These are phyloP conservation scores for Fusarium transvaalense DNA, from an alignment of 2,329 filamentous ascomycete species.

Conservation along the genomic window DNA sequence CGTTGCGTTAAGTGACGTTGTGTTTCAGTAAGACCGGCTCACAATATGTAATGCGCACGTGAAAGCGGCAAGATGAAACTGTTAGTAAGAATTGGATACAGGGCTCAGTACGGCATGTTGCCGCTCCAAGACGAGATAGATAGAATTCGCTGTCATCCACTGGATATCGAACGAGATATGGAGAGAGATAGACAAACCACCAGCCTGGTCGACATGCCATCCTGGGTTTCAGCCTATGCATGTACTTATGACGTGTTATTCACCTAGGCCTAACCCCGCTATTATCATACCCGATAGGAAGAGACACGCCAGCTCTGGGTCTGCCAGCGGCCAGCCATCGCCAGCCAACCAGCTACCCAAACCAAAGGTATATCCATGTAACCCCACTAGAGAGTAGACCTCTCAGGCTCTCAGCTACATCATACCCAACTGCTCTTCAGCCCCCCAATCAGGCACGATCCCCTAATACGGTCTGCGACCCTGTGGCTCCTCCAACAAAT, in stretches of 20 bases:
- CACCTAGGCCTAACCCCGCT: conserved; percentile 12
- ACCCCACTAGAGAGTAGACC: conserved; percentile 22
- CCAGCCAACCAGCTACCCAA: conserved; percentile 4
- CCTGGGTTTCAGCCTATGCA: conserved; percentile 12
- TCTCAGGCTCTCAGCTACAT: conserved; percentile 42
- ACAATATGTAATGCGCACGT: conserved; percentile 3
- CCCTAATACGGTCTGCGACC: conserved; percentile 39
- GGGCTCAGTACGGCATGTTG: not conserved
- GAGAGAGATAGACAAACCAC: not conserved
- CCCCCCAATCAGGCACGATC: conserved; percentile 48
- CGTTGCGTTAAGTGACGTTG: conserved; percentile 20
- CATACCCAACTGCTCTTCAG: conserved; percentile 40
- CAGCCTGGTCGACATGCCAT: not conserved
- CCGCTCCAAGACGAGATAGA: not conserved
- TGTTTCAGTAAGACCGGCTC: not conserved
- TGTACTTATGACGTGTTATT: conserved; percentile 29
- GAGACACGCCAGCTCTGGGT: not conserved
- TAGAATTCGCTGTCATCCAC: not conserved
- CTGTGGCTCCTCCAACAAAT: conserved; percentile 43
- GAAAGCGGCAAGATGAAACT: not conserved
- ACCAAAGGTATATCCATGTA: conserved; percentile 15
- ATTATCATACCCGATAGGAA: conserved; percentile 13
- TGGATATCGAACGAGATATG: not conserved
- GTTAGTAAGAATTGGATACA: not conserved
- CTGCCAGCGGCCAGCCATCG: not conserved